Evolutionary conservation across 441 rosid genomes (phyloP).

Genomic region (Viola pubescens): DNA sequence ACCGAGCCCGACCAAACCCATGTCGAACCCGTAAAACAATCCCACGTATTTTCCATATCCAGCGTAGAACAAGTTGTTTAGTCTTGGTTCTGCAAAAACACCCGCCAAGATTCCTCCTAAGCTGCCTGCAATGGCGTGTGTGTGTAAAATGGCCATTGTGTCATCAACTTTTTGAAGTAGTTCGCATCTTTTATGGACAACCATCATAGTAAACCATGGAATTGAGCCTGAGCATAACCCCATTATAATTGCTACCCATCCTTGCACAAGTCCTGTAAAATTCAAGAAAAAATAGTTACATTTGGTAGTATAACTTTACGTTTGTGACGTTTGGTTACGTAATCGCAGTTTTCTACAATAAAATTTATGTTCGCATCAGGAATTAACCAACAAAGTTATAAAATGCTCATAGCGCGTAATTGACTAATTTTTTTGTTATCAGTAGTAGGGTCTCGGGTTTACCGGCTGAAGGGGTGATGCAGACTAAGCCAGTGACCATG

Average conservation of each 20-base stretch:
- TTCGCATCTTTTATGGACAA: conserved; percentile 32
- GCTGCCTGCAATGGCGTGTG: conserved; percentile 44
- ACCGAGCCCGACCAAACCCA: conserved; percentile 15
- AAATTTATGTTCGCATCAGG: no score
- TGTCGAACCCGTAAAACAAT: conserved; percentile 29
- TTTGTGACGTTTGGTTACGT: no score
- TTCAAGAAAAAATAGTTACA: neutral
- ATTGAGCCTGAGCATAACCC: conserved; percentile 38
- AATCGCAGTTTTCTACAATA: no score
- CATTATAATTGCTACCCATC: conserved; percentile 48
- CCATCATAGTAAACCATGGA: conserved; percentile 56
- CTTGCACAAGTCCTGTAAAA: conserved; percentile 37
- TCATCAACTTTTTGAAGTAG: conserved; percentile 40
- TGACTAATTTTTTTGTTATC: neutral
- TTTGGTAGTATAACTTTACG: no score
- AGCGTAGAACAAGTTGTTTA: conserved; percentile 25
- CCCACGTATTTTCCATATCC: conserved; percentile 17
- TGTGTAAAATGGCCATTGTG: conserved; percentile 49
- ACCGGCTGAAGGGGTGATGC: conserved; percentile 61
- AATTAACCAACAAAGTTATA: no score
- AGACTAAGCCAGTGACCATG: conserved; percentile 53
- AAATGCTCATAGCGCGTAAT: no score
- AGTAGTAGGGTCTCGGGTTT: neutral
- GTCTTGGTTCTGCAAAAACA: conserved; percentile 35
- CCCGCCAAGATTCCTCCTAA: conserved; percentile 38